Percentiles rank a stretch among this genome's conserved stretches.
These are phyloP conservation scores for Termitomyces sp. DNA, from an alignment of 768 basidiomycete genomes.

Conservation along the genomic window DNA sequence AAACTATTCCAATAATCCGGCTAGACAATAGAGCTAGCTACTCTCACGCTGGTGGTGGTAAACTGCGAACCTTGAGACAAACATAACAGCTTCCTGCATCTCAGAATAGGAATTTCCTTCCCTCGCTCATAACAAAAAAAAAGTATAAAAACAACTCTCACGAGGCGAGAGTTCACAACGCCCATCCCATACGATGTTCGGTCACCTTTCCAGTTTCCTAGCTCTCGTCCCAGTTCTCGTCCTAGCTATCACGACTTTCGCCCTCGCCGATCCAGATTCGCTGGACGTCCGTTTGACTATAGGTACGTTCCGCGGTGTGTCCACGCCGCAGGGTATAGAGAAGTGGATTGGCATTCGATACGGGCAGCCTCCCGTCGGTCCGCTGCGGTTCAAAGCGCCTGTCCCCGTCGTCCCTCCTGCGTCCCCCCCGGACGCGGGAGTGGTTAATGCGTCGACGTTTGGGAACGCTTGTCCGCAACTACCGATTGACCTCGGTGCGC, in stretches of 20 bases:
- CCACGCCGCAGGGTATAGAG: slow-evolving; percentile 39
- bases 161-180: too few species aligned
- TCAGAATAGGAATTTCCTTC: too few species aligned
- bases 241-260: background rate
- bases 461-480: slow-evolving; percentile 55
- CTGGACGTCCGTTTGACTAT: slow-evolving; percentile 34
- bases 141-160: too few species aligned
- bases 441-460: slow-evolving; percentile 42
- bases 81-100: too few species aligned
- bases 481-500: slow-evolving; percentile 32
- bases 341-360: slow-evolving; percentile 61
- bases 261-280: background rate
- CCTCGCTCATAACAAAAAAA: too few species aligned
- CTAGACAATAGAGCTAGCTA: too few species aligned
- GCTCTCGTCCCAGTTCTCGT: background rate
- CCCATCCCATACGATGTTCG: background rate
- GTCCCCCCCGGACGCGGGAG: slow-evolving; percentile 6
- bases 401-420: slow-evolving; percentile 35
- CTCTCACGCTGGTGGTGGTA: too few species aligned
- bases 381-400: slow-evolving; percentile 54
- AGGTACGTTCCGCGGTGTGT: slow-evolving; percentile 44
- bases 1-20: too few species aligned
- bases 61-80: too few species aligned
- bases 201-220: background rate
- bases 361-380: slow-evolving; percentile 50